Evolutionary conservation across 129 eudicot species (phyloP).

Genomic region (Silybum marianum): DNA sequence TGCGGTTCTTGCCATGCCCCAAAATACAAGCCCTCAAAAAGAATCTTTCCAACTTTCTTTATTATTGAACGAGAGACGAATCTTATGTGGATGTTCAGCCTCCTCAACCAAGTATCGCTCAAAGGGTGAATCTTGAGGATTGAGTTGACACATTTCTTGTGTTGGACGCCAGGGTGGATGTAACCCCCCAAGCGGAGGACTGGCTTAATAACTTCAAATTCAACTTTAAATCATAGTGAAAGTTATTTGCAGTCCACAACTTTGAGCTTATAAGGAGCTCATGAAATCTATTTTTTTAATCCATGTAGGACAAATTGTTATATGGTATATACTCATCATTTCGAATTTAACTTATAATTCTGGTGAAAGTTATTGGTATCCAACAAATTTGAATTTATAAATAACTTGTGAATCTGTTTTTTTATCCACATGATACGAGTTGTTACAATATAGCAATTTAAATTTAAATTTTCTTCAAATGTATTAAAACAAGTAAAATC

Average conservation of each 20-base stretch:
- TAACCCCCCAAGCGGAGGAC: background rate
- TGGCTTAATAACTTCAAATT: background rate
- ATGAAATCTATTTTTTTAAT: background rate
- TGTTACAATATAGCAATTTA: background rate
- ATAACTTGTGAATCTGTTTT: background rate
- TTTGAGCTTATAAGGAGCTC: background rate
- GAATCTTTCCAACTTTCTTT: background rate
- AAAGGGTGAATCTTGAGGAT: background rate
- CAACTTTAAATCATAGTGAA: background rate
- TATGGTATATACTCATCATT: too few species aligned
- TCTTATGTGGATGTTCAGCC: background rate
- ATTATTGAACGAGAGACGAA: background rate
- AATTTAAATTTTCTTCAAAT: background rate
- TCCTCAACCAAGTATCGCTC: background rate
- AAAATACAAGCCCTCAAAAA: slow-evolving; percentile 2
- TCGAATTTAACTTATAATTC: background rate
- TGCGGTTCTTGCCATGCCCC: slow-evolving; percentile 6
- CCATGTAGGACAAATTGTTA: background rate
- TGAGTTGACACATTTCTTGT: background rate
- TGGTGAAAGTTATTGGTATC: background rate
- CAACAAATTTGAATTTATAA: background rate
- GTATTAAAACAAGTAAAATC: background rate
- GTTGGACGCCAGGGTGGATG: background rate
- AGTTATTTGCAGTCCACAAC: background rate
- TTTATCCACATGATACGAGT: background rate